Conservation (phyloP, 1,139 yeast species). For the Hemisphaericaspora xylofermentans region DNA sequence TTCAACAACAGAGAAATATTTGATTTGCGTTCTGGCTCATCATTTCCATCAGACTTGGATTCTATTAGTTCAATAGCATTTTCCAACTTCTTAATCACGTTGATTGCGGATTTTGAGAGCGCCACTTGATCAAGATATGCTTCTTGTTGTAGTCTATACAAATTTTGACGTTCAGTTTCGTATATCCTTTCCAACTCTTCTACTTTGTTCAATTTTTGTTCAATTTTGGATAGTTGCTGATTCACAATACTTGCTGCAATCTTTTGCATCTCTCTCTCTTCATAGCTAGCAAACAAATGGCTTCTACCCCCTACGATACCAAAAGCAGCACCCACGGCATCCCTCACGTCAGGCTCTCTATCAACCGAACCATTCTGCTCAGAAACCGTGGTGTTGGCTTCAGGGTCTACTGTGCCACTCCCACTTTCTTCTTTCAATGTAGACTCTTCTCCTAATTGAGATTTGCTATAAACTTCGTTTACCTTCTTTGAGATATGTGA, state of each 20-base stretch:
- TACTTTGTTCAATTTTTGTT: slow-evolving; percentile 70
- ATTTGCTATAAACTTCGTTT: slow-evolving; percentile 20
- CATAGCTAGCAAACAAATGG: slow-evolving; percentile 76
- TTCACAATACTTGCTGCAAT: slow-evolving; percentile 61
- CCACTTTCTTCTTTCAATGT: slow-evolving; percentile 42
- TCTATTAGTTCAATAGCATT: slow-evolving; percentile 42
- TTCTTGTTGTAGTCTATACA: slow-evolving; percentile 79
- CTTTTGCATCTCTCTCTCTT: slow-evolving; percentile 75
- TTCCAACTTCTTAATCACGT: slow-evolving; percentile 50
- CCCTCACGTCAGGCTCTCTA: slow-evolving; percentile 18
- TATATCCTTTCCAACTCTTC: slow-evolving; percentile 72
- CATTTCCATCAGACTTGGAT: slow-evolving; percentile 8
- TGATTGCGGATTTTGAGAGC: slow-evolving; percentile 59
- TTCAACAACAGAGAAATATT: slow-evolving; percentile 30
- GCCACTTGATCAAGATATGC: slow-evolving; percentile 76
- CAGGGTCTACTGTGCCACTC: slow-evolving; percentile 52
- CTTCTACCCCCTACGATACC: slow-evolving; percentile 80
- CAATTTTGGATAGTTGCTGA: slow-evolving; percentile 72
- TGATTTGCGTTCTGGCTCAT: slow-evolving; percentile 11
- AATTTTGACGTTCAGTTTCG: slow-evolving; percentile 72
- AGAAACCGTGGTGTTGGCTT: neutral
- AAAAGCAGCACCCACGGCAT: slow-evolving; percentile 56
- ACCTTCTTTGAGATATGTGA: slow-evolving; percentile 44
- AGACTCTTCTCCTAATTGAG: slow-evolving; percentile 2
- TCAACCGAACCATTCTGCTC: slow-evolving; percentile 9